These are phyloP conservation scores for Talaromyces verruculosus DNA, from an alignment of 2,329 filamentous ascomycete species.

Conservation along the genomic window DNA sequence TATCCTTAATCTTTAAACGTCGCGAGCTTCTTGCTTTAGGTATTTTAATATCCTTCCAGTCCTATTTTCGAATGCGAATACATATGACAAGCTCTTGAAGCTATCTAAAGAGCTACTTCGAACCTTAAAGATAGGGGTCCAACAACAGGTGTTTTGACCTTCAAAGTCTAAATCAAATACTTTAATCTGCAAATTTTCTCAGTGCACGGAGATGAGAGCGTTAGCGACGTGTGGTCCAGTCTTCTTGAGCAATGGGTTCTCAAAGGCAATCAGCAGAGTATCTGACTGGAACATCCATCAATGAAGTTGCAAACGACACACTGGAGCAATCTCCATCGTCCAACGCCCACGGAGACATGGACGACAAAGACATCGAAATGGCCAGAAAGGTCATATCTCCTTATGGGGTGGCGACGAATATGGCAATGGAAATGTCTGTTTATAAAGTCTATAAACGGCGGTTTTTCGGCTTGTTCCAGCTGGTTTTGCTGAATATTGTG, in stretches of 20 bases:
- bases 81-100: not conserved
- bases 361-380: conserved; percentile 1
- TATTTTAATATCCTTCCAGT: not conserved
- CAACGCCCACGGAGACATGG: not conserved
- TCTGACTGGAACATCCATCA: not conserved
- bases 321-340: not conserved
- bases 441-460: conserved; percentile 75
- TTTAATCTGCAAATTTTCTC: not conserved
- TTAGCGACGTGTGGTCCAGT: not conserved
- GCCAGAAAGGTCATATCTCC: not conserved
- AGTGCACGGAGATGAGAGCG: not conserved
- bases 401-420: not conserved
- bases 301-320: not conserved
- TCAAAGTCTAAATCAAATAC: not conserved
- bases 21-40: not conserved
- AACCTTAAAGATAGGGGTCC: not conserved
- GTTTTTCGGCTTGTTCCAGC: conserved; percentile 81
- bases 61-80: not conserved
- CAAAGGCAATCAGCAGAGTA: not conserved
- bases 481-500: conserved; percentile 86
- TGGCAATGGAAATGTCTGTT: not conserved
- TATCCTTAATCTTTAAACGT: not conserved
- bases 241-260: not conserved
- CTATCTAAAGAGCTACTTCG: not conserved
- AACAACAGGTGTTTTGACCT: not conserved